Percentiles rank a stretch among this genome's conserved stretches.
phyloP scores from a whole-genome alignment of 768 basidiomycete genomes.

The Grammothele lineata region DNA sequence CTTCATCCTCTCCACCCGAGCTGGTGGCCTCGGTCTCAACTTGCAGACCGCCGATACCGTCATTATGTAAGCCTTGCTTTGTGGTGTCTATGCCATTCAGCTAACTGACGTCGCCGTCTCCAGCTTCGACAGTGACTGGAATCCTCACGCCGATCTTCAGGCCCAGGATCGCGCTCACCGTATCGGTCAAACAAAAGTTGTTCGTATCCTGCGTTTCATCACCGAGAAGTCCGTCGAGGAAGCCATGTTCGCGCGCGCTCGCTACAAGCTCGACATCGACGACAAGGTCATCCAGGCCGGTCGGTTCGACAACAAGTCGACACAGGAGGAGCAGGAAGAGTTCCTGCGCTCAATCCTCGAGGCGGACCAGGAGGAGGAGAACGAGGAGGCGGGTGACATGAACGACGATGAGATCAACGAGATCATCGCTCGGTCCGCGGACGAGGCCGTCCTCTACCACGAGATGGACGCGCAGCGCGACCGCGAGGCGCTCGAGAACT shows the following conservation, averaged over 20 bases:
- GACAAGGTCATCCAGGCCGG: conserved; percentile 99
- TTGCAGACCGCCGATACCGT: conserved; percentile 96
- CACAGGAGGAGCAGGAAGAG: conserved; percentile 96
- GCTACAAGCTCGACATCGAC: conserved; percentile 96
- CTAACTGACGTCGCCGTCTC: neutral
- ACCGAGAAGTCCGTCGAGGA: conserved; percentile 99
- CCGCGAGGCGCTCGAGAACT: conserved; percentile 54
- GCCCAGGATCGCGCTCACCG: conserved; percentile 99
- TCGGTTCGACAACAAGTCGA: conserved; percentile 98
- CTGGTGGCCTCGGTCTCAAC: conserved; percentile 91
- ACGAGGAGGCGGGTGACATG: conserved; percentile 88
- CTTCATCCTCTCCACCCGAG: conserved; percentile 91
- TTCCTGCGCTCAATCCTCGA: conserved; percentile 91
- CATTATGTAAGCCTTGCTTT: conserved; percentile 66
- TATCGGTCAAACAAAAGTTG: conserved; percentile 98
- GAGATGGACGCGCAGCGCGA: conserved; percentile 81
- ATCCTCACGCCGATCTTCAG: conserved; percentile 98
- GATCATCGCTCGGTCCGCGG: conserved; percentile 80
- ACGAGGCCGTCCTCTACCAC: conserved; percentile 73
- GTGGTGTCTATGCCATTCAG: neutral
- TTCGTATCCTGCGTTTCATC: conserved; percentile 94
- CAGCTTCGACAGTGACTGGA: conserved; percentile 87
- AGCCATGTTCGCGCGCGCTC: conserved; percentile 92
- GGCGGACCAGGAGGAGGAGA: conserved; percentile 86
- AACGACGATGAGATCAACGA: conserved; percentile 94